phyloP scores from a whole-genome alignment of 176 grass and related monocot species.

The Chloris gayana region DNA sequence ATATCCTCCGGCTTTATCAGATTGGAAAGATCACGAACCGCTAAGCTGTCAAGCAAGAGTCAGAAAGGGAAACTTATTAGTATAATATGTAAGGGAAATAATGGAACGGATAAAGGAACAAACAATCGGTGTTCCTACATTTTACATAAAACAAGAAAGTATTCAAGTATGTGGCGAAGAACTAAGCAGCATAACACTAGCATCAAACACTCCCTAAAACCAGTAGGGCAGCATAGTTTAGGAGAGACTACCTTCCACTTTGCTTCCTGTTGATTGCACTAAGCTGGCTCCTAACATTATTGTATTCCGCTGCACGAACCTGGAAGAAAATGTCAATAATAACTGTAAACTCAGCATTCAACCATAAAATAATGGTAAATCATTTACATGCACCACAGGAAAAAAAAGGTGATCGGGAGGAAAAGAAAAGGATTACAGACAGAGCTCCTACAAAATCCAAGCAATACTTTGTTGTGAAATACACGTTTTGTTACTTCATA shows the following conservation, averaged over 20 bases:
- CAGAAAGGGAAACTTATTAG: not conserved
- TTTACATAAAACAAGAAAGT: not conserved
- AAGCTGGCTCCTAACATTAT: constrained; percentile 94
- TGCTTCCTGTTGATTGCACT: constrained; percentile 97
- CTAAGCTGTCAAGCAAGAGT: constrained; percentile 54
- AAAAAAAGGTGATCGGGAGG: not conserved
- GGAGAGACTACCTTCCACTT: constrained; percentile 73
- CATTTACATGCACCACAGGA: not conserved
- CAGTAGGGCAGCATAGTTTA: not conserved
- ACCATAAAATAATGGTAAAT: not conserved
- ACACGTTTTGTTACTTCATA: not conserved
- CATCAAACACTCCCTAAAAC: not conserved
- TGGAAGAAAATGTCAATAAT: constrained; percentile 8
- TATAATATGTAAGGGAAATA: not conserved
- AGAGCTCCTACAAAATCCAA: not conserved
- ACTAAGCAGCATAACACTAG: not conserved
- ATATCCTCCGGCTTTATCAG: constrained; percentile 92
- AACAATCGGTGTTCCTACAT: not conserved
- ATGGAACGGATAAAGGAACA: not conserved
- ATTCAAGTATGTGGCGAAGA: not conserved
- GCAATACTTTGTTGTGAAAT: not conserved
- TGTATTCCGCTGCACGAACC: constrained; percentile 85
- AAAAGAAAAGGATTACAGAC: not conserved
- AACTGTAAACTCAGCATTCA: constrained; percentile 19
- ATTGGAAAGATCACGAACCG: constrained; percentile 88